Evolutionary conservation across 768 basidiomycete genomes (phyloP), one percentile per base, ranked within the genome.

Genomic region (Amyloporia xantha): DNA sequence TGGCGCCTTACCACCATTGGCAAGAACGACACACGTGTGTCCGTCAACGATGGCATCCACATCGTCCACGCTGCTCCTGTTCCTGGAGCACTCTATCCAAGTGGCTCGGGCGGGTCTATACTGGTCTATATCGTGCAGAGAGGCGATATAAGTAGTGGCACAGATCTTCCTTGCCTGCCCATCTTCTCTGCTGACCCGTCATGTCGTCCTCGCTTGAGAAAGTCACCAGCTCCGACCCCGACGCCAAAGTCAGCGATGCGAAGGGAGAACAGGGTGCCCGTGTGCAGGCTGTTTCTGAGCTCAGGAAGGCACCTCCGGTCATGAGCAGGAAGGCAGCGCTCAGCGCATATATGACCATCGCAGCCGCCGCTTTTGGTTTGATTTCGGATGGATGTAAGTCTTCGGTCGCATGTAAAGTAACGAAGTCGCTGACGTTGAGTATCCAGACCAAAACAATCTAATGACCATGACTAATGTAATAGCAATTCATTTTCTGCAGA

Each of bases 391-490:
- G 62, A 39, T 65, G 62, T 61, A 41, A 41, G 62, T 59, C 2
- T 3, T 38, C 33, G 33, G n/a, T n/a, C n/a, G n/a, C 70, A 78
- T 19, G 84, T 77, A 3, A 81, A 79, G 58, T 82, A 81, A 25
- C 67, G 85, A 27, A 79, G 84, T 55, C 51, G 50, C 30, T 33
- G 30, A 33, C 30, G 9, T 33, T 7, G 9, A 33, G 9, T 7
- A 33, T 17, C 38, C 57, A 82, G 81, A 84, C 60, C 81, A 85
- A 60, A 85, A 84, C 61, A 82, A 79, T 55, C 64, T 84, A 21
- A 82, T 84, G 81, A 82, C 82, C 0, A 78, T 84, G 79, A 61
- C 75, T 40, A 85, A 86, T 51, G 82, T 79, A 55, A 42, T 68
- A 17, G 15, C 5, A 47, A 21, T 27, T n/a, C 36, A 23, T 20